Evolutionary conservation across 2,329 filamentous ascomycete species (phyloP).

Genomic region (Byssochlamys sp.): DNA sequence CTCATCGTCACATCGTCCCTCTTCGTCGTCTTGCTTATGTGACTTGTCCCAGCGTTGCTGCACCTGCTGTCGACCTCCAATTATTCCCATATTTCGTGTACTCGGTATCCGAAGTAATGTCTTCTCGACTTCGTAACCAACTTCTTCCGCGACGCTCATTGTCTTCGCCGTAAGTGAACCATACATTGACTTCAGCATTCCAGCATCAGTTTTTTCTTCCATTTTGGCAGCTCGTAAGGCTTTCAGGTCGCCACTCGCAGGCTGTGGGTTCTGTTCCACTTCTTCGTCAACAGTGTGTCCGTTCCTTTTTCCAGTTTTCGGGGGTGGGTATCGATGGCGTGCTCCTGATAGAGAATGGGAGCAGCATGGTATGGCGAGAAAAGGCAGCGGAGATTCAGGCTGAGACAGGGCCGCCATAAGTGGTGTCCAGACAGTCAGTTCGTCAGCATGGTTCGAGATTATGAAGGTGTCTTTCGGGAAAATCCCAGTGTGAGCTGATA

Average conservation of each 20-base stretch:
- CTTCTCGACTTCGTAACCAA: conserved; percentile 67
- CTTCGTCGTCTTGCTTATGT: conserved; percentile 25
- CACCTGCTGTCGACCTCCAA: conserved; percentile 49
- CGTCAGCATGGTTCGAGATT: conserved; percentile 92
- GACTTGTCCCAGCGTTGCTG: conserved; percentile 14
- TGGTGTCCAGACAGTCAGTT: conserved; percentile 92
- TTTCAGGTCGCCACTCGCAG: conserved; percentile 31
- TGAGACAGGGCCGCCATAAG: conserved; percentile 60
- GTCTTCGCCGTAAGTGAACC: conserved; percentile 75
- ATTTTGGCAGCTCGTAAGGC: conserved; percentile 29
- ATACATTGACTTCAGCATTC: conserved; percentile 58
- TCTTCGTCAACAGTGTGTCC: conserved; percentile 10
- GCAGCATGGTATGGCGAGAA: conserved; percentile 91
- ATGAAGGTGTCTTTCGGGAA: conserved; percentile 76
- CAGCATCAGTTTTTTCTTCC: conserved; percentile 21
- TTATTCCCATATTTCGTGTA: conserved; percentile 72
- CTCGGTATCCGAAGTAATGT: conserved; percentile 86
- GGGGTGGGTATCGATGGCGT: conserved; percentile 49
- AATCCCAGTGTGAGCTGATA: conserved; percentile 41
- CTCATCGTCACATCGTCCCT: conserved; percentile 38
- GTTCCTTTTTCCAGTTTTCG: conserved; percentile 20
- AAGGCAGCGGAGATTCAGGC: conserved; percentile 57
- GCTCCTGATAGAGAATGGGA: conserved; percentile 75
- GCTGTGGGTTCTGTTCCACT: conserved; percentile 16
- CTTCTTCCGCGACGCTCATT: conserved; percentile 55